Percentiles rank a stretch among this genome's conserved stretches.
phyloP scores from a whole-genome alignment of 2,329 filamentous ascomycete genomes.

The Sphaerulina vaccinii region DNA sequence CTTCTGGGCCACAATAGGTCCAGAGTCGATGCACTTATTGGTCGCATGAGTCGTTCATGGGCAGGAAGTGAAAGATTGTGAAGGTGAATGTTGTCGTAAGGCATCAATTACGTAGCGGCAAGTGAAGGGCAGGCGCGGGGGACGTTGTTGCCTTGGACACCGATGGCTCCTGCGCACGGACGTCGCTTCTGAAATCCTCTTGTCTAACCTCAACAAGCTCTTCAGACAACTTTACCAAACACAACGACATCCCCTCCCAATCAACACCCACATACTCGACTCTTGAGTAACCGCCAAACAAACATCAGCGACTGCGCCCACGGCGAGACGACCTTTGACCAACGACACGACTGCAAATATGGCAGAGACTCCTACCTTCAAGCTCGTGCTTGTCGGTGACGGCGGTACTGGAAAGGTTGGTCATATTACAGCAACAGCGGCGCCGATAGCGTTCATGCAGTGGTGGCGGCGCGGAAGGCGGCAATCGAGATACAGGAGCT shows the following conservation, averaged over 20 bases:
- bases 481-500: neutral
- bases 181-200: neutral
- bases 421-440: neutral
- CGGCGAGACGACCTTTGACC: slow-evolving; percentile 2
- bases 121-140: neutral
- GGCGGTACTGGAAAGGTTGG: slow-evolving; percentile 98
- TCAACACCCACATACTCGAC: neutral
- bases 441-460: neutral
- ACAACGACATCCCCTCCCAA: neutral
- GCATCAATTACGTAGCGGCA: neutral
- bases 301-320: slow-evolving; percentile 7
- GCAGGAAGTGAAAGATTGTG: neutral
- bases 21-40: too few species aligned
- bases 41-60: too few species aligned
- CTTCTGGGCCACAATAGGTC: too few species aligned
- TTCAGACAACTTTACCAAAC: neutral
- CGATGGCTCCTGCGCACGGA: too few species aligned
- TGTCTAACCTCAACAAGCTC: slow-evolving; percentile 6
- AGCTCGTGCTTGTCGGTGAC: slow-evolving; percentile 99
- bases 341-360: slow-evolving; percentile 21
- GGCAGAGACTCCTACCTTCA: slow-evolving; percentile 74
- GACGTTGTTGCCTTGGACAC: neutral
- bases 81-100: neutral
- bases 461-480: neutral
- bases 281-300: neutral